A percentile compares a stretch with the other conserved stretches of the same genome.
Evolutionary conservation across 139 green algal genomes (phyloP).

Genomic region (Chlorella sp.): DNA sequence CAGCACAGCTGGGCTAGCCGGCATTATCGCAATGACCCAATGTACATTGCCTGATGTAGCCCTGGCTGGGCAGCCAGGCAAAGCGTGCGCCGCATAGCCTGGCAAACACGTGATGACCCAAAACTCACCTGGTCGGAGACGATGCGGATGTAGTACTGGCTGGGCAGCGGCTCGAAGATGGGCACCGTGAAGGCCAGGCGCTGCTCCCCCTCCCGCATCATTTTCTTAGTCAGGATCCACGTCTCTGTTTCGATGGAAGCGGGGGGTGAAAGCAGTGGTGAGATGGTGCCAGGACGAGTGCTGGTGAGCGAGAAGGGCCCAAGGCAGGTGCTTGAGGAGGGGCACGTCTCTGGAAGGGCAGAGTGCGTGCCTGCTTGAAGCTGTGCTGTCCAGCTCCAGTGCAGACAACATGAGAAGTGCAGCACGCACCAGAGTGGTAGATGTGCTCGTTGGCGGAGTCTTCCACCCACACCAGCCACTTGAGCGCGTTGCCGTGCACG

Average conservation of each 20-base stretch:
- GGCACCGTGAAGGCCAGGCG: constrained; percentile 94
- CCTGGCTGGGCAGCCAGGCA: too few relatives aligned
- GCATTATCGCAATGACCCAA: too few relatives aligned
- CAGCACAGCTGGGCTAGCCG: too few relatives aligned
- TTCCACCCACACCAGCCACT: constrained; percentile 93
- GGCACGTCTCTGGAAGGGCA: too few relatives aligned
- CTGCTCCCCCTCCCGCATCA: constrained; percentile 73
- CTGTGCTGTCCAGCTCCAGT: too few relatives aligned
- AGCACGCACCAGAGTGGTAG: constrained; percentile 89
- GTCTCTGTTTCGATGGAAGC: constrained; percentile 69
- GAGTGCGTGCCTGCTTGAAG: too few relatives aligned
- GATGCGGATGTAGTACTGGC: constrained; percentile 74
- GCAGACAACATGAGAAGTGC: too few relatives aligned
- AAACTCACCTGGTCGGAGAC: constrained; percentile 65
- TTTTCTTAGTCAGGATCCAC: constrained; percentile 91
- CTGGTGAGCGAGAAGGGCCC: not conserved
- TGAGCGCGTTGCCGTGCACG: constrained; percentile 70
- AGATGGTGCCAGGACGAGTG: not conserved
- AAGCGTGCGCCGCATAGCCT: too few relatives aligned
- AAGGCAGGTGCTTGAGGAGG: not conserved
- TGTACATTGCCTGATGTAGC: too few relatives aligned
- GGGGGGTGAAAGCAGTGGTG: not conserved
- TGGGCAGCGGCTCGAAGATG: constrained; percentile 94
- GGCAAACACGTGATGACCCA: too few relatives aligned
- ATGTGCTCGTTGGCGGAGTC: constrained; percentile 94